Conservation (phyloP, 306 rosid genomes). For the Elaeagnus macrophylla region DNA sequence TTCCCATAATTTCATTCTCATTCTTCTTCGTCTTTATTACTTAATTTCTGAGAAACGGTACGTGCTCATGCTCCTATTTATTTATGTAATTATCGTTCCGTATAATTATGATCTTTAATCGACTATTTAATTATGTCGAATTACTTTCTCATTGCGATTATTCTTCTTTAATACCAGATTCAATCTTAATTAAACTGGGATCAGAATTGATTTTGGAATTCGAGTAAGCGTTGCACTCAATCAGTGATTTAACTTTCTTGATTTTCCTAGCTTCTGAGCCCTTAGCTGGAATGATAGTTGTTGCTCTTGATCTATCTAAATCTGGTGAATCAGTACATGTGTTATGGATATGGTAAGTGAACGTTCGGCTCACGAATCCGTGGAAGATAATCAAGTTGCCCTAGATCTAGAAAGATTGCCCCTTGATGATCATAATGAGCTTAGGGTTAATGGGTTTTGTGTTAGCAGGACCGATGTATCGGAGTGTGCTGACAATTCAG, state of each 20-base stretch:
- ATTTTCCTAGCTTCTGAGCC: conserved; percentile 23
- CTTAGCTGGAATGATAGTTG: conserved; percentile 21
- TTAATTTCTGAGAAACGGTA: too few relatives aligned
- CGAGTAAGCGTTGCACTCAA: background rate
- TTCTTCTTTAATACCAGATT: background rate
- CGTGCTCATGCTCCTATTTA: too few relatives aligned
- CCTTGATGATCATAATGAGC: conserved; percentile 26
- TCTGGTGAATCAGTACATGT: conserved; percentile 13
- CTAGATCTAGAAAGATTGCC: background rate
- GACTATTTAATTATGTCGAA: too few relatives aligned
- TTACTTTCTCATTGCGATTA: background rate
- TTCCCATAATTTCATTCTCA: too few relatives aligned
- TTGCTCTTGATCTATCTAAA: conserved; percentile 18
- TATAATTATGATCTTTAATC: too few relatives aligned
- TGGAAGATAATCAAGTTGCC: conserved; percentile 50
- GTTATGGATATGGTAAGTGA: conserved; percentile 69
- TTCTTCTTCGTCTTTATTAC: too few relatives aligned
- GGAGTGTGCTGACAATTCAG: conserved; percentile 27
- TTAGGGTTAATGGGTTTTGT: conserved; percentile 28
- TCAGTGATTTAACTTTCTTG: conserved; percentile 17
- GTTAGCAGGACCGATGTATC: conserved; percentile 26
- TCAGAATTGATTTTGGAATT: conserved; percentile 19
- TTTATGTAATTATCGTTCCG: too few relatives aligned
- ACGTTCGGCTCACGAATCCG: conserved; percentile 29
- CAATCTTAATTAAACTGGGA: too few relatives aligned